A percentile compares a stretch with the other conserved stretches of the same genome.
Evolutionary conservation across 495 filamentous ascomycete species (phyloP).

Genomic region (Penicillium subrubescens): DNA sequence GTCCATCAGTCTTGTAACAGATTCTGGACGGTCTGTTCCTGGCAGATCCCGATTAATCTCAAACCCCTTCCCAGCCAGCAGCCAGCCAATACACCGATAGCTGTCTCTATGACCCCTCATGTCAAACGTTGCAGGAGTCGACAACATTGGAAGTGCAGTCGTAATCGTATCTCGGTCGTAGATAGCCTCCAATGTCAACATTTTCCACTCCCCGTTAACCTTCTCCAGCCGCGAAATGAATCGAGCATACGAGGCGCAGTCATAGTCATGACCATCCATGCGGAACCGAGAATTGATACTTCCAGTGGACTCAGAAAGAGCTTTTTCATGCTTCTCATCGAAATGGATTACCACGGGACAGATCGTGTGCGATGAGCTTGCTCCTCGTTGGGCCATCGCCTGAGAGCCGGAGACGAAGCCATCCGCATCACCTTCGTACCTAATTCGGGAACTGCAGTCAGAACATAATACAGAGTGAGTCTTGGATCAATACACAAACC

Average conservation of each 20-base stretch:
- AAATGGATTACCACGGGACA: neutral
- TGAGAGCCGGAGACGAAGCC: neutral
- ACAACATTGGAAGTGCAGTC: neutral
- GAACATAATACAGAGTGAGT: neutral
- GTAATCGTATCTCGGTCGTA: slow-evolving; percentile 3
- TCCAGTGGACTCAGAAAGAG: neutral
- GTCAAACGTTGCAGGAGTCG: neutral
- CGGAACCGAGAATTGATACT: neutral
- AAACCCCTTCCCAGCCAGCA: neutral
- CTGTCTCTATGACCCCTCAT: neutral
- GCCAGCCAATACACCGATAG: slow-evolving; percentile 1
- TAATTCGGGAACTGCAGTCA: neutral
- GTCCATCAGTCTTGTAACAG: neutral
- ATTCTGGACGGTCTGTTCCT: neutral
- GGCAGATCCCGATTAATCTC: neutral
- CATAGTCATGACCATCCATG: neutral
- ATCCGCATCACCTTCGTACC: slow-evolving; percentile 3
- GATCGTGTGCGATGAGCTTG: neutral
- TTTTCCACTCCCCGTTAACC: slow-evolving; percentile 8
- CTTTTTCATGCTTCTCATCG: neutral
- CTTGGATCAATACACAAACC: neutral
- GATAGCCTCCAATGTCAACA: slow-evolving; percentile 3
- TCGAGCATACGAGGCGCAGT: slow-evolving; percentile 2
- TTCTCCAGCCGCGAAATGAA: slow-evolving; percentile 3
- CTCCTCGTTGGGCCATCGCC: neutral